Evolutionary conservation across 2,329 filamentous ascomycete genomes (phyloP), one percentile per base, ranked within the genome.

Genomic region (Penicillium sp.): DNA sequence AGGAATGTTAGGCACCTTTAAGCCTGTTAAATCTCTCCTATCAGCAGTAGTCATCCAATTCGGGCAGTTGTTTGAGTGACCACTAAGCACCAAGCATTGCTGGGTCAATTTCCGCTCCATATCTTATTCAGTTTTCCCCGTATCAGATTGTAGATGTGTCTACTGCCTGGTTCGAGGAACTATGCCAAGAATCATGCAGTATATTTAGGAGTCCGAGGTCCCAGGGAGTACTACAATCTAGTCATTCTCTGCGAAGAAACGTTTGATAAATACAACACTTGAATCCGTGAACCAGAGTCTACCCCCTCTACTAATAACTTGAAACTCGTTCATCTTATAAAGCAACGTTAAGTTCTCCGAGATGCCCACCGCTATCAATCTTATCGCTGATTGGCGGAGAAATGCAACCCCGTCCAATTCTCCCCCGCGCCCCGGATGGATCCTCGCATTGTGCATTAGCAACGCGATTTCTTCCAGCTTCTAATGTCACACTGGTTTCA

Each of bases 351-450:
- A 27, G 46, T 22, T 40, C 46, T 18, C 31, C 31, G 46, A 40
- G 45, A n/a, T n/a, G n/a, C n/a, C n/a, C 20, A 18, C 20, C 31
- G 40, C 41, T 33, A 23, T 33, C 11, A 20, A 26, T 25, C 50
- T 46, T 8, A 42, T 25, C n/a, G n/a, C 23, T 69, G 57, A 72
- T 72, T 72, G 69, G 69, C 66, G 69, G 69, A 72, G 63, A 65
- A 72, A 70, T 60, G 42, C 48, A 51, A 50, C 56, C 37, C 63
- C 60, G 63, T 59, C 51, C 50, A 40, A 41, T 23, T 42, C 48
- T 56, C 54, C 54, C 58, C 67, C 68, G 63, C 57, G 51, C 56
- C 55, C 57, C 58, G 56, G 58, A 60, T 51, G 51, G 45, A 56
- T 56, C 45, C 37, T 49, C 56, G 31, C 20, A 33, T 40, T 8